Evolutionary conservation across 2,329 filamentous ascomycete species (phyloP).

Genomic region (Ophiostoma montium): DNA sequence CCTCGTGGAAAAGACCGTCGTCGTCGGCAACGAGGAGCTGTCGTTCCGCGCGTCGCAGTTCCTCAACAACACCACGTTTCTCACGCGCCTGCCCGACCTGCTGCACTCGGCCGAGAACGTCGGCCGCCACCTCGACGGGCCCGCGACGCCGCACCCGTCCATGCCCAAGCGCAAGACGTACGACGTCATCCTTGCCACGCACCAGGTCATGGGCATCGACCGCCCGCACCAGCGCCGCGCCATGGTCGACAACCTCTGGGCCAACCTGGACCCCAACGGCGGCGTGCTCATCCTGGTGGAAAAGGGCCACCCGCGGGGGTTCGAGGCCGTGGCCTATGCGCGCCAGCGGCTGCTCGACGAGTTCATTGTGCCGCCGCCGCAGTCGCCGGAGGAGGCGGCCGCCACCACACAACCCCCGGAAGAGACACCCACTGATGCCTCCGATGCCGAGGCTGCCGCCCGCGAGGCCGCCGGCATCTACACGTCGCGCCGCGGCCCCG

Average conservation of each 20-base stretch:
- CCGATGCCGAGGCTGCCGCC: background rate
- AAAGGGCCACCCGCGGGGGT: slow-evolving; percentile 81
- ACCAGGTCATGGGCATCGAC: slow-evolving; percentile 62
- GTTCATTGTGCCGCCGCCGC: slow-evolving; percentile 51
- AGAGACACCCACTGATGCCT: slow-evolving; percentile 10
- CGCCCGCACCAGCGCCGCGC: slow-evolving; percentile 66
- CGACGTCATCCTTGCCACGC: slow-evolving; percentile 81
- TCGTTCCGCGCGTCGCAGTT: slow-evolving; percentile 62
- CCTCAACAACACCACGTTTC: slow-evolving; percentile 78
- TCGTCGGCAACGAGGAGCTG: slow-evolving; percentile 62
- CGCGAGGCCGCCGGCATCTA: background rate
- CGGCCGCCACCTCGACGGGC: slow-evolving; percentile 44
- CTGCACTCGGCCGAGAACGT: slow-evolving; percentile 48
- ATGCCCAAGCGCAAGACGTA: slow-evolving; percentile 53
- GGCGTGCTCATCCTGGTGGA: slow-evolving; percentile 80
- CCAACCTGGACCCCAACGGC: slow-evolving; percentile 65
- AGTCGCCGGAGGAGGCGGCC: background rate
- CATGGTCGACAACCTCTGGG: slow-evolving; percentile 80
- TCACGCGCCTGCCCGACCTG: slow-evolving; percentile 84
- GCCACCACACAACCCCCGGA: background rate
- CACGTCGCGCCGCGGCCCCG: slow-evolving; percentile 33
- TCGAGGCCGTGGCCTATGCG: slow-evolving; percentile 79
- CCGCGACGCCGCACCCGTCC: slow-evolving; percentile 28
- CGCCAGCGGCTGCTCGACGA: slow-evolving; percentile 64
- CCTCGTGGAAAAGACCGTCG: slow-evolving; percentile 60